Percentiles rank a stretch among this genome's conserved stretches.
Evolutionary conservation across 2,329 filamentous ascomycete genomes (phyloP).

Genomic region (Cercospora brassicicola): DNA sequence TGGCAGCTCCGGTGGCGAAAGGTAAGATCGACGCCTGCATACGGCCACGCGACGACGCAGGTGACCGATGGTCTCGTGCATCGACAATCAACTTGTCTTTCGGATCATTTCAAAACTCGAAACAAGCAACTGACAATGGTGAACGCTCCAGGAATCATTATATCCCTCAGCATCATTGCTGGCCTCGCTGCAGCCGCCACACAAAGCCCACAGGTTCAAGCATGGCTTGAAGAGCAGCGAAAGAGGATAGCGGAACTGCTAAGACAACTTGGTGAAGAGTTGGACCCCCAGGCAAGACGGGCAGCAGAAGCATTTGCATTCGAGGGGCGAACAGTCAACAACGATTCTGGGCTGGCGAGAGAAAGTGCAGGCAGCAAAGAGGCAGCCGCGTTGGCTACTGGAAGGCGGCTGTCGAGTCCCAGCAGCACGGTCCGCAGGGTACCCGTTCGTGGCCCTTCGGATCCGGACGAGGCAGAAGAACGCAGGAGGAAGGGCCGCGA

Average conservation of each 20-base stretch:
- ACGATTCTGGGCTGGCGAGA: constrained; percentile 31
- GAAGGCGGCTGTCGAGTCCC: constrained; percentile 29
- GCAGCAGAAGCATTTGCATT: constrained; percentile 42
- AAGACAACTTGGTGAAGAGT: constrained; percentile 60
- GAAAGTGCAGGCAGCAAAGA: constrained; percentile 37
- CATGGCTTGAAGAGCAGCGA: constrained; percentile 62
- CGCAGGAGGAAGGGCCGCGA: constrained; percentile 39
- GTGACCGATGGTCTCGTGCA: constrained; percentile 17
- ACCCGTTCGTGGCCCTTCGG: constrained; percentile 33
- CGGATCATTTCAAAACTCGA: not conserved
- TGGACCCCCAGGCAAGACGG: constrained; percentile 50
- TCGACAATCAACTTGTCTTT: not conserved
- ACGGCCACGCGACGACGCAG: constrained; percentile 11
- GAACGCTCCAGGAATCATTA: constrained; percentile 57
- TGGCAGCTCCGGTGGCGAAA: constrained; percentile 20
- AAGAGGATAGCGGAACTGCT: constrained; percentile 62
- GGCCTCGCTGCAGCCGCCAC: constrained; percentile 64
- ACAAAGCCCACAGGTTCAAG: constrained; percentile 62
- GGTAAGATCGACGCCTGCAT: constrained; percentile 11
- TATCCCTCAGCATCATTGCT: constrained; percentile 61
- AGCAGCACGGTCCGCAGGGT: constrained; percentile 33
- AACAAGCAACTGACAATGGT: constrained; percentile 18
- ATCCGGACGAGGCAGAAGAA: constrained; percentile 38
- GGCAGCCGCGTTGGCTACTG: constrained; percentile 40
- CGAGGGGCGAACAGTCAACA: constrained; percentile 39